phyloP scores from a whole-genome alignment of 495 filamentous ascomycete genomes.

The Bryoglossum gracile region DNA sequence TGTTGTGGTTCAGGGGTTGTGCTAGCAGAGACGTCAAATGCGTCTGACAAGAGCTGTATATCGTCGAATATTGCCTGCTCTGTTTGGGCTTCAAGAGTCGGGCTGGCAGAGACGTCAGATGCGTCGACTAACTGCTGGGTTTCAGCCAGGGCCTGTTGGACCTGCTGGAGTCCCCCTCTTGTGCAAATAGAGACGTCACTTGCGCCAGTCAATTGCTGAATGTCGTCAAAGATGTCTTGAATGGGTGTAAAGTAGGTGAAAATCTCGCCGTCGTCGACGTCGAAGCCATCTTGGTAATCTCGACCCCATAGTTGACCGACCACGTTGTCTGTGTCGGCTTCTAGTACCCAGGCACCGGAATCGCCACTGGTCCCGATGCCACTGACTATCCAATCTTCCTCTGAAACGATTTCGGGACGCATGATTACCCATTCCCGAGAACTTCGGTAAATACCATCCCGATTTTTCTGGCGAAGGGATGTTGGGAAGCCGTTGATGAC shows the following conservation, averaged over 20 bases:
- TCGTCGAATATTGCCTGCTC: too few relatives aligned
- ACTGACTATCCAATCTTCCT: slow-evolving; percentile 28
- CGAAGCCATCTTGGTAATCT: slow-evolving; percentile 26
- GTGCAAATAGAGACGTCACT: not conserved
- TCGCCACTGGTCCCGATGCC: slow-evolving; percentile 32
- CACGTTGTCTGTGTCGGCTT: slow-evolving; percentile 25
- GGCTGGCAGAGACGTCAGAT: too few relatives aligned
- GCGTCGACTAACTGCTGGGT: too few relatives aligned
- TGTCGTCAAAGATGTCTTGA: slow-evolving; percentile 30
- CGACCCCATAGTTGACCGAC: slow-evolving; percentile 31
- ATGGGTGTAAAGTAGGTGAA: slow-evolving; percentile 31
- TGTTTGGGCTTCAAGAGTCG: too few relatives aligned
- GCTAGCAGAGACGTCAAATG: too few relatives aligned
- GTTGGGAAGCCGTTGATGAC: not conserved
- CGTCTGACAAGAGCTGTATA: too few relatives aligned
- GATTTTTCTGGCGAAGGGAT: not conserved
- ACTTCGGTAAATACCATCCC: not conserved
- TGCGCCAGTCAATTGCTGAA: slow-evolving; percentile 19
- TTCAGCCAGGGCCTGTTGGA: too few relatives aligned
- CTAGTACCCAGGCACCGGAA: slow-evolving; percentile 29
- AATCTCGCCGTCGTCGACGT: slow-evolving; percentile 16
- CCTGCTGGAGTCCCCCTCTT: too few relatives aligned
- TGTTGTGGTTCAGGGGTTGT: too few relatives aligned
- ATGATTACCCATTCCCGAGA: not conserved
- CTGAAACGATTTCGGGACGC: not conserved